Conservation (phyloP, 2,329 filamentous ascomycete genomes). For the Leptoxyphium fumago region DNA sequence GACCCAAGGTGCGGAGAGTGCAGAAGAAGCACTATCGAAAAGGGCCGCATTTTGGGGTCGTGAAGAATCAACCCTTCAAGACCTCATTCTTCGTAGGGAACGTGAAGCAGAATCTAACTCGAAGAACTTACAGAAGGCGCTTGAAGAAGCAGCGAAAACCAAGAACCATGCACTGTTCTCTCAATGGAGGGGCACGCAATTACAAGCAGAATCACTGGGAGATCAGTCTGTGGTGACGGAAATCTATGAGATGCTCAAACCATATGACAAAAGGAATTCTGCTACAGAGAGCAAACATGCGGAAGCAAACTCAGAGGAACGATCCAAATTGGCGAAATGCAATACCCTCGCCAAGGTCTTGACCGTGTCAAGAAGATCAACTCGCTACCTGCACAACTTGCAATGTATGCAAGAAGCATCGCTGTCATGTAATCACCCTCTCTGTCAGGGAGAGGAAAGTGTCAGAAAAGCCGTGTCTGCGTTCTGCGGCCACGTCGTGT, state of each 20-base stretch:
- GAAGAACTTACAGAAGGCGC: not conserved
- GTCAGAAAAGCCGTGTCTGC: constrained; percentile 23
- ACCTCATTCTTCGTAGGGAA: constrained; percentile 4
- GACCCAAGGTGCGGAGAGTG: constrained; percentile 29
- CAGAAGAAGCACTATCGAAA: constrained; percentile 41
- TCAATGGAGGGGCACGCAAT: not conserved
- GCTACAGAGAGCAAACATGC: not conserved
- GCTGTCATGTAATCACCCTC: constrained; percentile 2
- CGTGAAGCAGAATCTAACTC: constrained; percentile 2
- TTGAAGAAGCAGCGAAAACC: not conserved
- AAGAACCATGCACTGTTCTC: not conserved
- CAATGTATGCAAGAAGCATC: not conserved
- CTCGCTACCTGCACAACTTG: not conserved
- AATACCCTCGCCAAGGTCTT: constrained; percentile 2
- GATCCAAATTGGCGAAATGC: not conserved
- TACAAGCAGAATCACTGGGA: not conserved
- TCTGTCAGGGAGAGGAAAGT: constrained; percentile 1
- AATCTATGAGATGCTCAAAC: not conserved
- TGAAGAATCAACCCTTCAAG: constrained; percentile 2
- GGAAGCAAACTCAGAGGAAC: not conserved
- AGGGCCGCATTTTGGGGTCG: constrained; percentile 21
- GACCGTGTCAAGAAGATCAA: not conserved
- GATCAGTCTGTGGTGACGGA: not conserved
- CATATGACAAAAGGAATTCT: not conserved
- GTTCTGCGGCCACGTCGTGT: constrained; percentile 39